Evolutionary conservation across 2,329 filamentous ascomycete species (phyloP).

Genomic region (Septoria linicola): DNA sequence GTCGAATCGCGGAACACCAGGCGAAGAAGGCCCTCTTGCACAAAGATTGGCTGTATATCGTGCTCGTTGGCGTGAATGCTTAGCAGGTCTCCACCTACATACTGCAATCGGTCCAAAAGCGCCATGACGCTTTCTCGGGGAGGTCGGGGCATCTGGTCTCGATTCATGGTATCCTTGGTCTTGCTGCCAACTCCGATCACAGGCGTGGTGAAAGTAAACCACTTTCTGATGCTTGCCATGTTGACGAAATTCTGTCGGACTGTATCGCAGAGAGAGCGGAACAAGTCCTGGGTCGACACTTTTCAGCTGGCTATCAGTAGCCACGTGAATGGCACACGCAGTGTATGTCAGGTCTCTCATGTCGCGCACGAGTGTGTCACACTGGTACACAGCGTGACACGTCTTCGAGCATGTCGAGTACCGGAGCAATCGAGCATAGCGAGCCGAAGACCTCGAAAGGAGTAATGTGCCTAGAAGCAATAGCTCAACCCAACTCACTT

Average conservation of each 20-base stretch:
- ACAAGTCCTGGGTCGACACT: neutral
- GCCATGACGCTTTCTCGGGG: slow-evolving; percentile 3
- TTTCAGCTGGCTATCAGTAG: neutral
- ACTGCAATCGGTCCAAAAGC: slow-evolving; percentile 7
- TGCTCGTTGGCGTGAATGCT: slow-evolving; percentile 1
- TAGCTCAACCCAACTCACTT: slow-evolving; percentile 32
- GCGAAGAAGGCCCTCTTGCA: slow-evolving; percentile 13
- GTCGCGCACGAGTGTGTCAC: neutral
- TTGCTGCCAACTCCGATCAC: neutral
- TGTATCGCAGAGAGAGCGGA: neutral
- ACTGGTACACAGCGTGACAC: neutral
- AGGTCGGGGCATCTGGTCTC: slow-evolving; percentile 2
- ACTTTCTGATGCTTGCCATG: slow-evolving; percentile 1
- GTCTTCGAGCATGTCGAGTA: neutral
- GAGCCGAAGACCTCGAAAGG: neutral
- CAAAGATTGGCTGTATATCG: slow-evolving; percentile 9
- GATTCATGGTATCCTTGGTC: neutral
- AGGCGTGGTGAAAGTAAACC: slow-evolving; percentile 1
- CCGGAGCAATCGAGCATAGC: neutral
- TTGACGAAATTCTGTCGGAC: neutral
- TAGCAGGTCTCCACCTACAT: slow-evolving; percentile 7
- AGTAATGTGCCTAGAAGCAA: neutral
- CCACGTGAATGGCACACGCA: slow-evolving; percentile 1
- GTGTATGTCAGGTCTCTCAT: neutral
- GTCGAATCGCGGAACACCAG: slow-evolving; percentile 6